phyloP scores from a whole-genome alignment of 352 stramenopile species.

The Globisporangium camurandrum region DNA sequence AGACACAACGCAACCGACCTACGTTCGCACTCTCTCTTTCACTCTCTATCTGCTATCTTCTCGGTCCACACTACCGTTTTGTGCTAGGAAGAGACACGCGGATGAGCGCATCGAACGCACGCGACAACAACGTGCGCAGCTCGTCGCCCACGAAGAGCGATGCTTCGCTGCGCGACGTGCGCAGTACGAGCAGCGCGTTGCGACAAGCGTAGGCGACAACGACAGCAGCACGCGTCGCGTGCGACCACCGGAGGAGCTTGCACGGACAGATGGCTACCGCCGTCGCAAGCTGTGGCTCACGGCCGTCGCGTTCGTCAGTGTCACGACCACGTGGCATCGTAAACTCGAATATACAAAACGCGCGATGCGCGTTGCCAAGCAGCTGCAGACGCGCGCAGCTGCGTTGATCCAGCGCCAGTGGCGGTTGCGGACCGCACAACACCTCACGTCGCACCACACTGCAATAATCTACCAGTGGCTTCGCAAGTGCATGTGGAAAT shows the following conservation, averaged over 20 bases:
- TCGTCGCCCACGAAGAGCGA: conserved; percentile 35
- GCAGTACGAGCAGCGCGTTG: conserved; percentile 28
- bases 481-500: conserved; percentile 62
- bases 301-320: conserved; percentile 26
- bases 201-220: conserved; percentile 11
- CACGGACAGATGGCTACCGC: conserved; percentile 24
- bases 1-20: too few species aligned
- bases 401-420: conserved; percentile 50
- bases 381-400: conserved; percentile 33
- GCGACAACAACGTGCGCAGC: conserved; percentile 29
- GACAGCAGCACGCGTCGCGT: conserved; percentile 22
- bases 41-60: background rate
- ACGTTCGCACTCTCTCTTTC: background rate
- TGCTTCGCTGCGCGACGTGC: conserved; percentile 23
- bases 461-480: conserved; percentile 61
- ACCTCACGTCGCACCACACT: conserved; percentile 56
- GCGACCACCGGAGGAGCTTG: conserved; percentile 20
- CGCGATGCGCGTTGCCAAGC: conserved; percentile 18
- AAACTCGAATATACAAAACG: conserved; percentile 28
- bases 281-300: conserved; percentile 49
- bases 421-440: conserved; percentile 51
- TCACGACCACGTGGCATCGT: conserved; percentile 26
- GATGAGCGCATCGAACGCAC: conserved; percentile 39
- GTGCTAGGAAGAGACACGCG: conserved; percentile 55
- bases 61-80: background rate